Base-by-base conservation (phyloP, 1,284 basidiomycete genomes). In the Irpex lacteus region DNA sequence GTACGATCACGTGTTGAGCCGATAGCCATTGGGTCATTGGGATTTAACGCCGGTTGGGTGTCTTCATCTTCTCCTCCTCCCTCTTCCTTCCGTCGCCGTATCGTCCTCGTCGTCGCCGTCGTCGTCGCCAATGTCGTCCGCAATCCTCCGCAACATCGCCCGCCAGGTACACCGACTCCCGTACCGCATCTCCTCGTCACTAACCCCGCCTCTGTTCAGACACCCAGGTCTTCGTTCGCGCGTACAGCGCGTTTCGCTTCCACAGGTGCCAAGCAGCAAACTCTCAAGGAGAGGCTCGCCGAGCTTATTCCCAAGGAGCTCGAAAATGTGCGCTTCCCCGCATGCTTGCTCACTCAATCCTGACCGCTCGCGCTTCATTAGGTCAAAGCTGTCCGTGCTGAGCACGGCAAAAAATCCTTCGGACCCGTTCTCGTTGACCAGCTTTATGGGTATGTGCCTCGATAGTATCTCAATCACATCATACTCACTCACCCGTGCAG, bases 351-450 rank as follows among this genome's bases (percentile, higher is more conserved):
- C 21, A 50, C 18, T 62, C 44, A 40, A 13, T 9, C 67, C 60
- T 57, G n/a, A 32, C 38, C 18, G 15, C 40, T 11, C 40, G 11
- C 40, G 6, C 59, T 50, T 63, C 36, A 44, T 18, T 50, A 94
- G 91, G 91, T 96, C 71, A 96, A 96, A 79, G 86, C 86, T 64
- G 86, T 90, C 74, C 90, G 93, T 73, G 86, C 86, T 67, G 86
- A 86, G 72, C 89, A 96, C 79, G 96, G 95, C 71, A 89, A 91
- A 82, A 96, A 96, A 82, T 77, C 90, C 19, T 96, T 98, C 71
- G 95, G 95, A 60, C 92, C 93, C 66, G 91, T 95, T 71, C 76
- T 91, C 66, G 95, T 98, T 65, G 94, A 97, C 80, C 95, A 97
- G 79, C 88, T 95, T 70, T 94, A 92, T 74, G 91, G 91, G 90